A percentile compares a stretch with the other conserved stretches of the same genome.
Evolutionary conservation across 2,329 filamentous ascomycete genomes (phyloP).

Genomic region (Microdochium bolleyi): DNA sequence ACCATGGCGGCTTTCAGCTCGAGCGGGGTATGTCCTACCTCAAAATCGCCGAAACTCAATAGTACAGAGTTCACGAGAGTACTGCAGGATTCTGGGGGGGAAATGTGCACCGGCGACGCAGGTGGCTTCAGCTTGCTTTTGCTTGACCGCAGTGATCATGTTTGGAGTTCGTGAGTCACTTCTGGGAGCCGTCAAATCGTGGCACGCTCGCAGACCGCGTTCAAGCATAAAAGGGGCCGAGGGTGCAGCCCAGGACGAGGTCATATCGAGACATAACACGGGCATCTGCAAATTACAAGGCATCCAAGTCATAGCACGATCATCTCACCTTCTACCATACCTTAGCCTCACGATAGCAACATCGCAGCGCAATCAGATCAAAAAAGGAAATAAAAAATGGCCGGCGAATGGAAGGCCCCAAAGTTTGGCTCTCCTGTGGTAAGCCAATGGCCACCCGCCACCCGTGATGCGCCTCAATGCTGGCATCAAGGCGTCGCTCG

Average conservation of each 20-base stretch:
- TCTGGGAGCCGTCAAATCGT: no score
- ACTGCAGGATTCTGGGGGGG: neutral
- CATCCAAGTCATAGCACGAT: no score
- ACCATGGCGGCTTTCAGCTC: neutral
- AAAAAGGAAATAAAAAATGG: neutral
- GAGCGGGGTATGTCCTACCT: neutral
- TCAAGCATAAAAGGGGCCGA: no score
- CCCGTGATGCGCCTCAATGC: no score
- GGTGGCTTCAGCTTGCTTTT: neutral
- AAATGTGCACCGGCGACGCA: neutral
- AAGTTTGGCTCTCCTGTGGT: slow-evolving; percentile 15
- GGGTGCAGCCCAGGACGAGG: no score
- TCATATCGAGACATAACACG: no score
- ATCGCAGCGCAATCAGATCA: no score
- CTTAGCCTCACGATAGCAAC: no score
- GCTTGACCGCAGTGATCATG: neutral
- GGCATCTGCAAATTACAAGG: no score
- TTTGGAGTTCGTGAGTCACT: neutral
- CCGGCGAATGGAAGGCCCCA: slow-evolving; percentile 17
- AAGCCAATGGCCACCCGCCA: neutral
- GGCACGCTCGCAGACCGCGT: no score
- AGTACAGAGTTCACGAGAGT: neutral
- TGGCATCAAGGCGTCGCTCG: no score
- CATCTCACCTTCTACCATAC: no score
- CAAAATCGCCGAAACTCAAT: neutral